Base-by-base conservation (phyloP, 495 filamentous ascomycete species). In the Penicillium cataractarum region DNA sequence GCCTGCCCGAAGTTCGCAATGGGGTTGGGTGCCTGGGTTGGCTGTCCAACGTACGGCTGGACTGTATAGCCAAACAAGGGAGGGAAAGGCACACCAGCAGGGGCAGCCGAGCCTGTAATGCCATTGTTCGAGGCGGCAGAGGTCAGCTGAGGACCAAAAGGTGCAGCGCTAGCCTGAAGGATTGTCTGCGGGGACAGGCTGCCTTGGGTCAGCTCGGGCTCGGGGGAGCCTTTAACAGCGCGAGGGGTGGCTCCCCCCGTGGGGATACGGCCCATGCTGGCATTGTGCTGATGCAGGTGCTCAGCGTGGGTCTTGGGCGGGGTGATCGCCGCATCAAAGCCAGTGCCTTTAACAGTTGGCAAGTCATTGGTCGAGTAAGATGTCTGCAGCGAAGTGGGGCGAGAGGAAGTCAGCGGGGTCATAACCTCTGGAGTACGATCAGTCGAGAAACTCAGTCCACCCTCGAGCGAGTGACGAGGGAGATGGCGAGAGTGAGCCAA, bases 281-380 rank as follows among this genome's bases (percentile, higher is more conserved):
- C 86, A 69, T 92, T 93, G 76, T 93, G 91, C 57, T 93, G 90
- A 58, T 93, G 90, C 61, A 93, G 84, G 70, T 92, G 87, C 71
- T 95, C 89, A 35, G 89, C 87, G 63, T 86, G 80, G 9, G 87
- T 85, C 63, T 87, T 90, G 3, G 80, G 75, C 19, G 81, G 77
- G 4, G 82, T 80, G 60, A 89, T 86, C 40, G 84, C 80, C 67
- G 76, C 70, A 50, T 77, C 76, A 70, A 74, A 68, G 39, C 76
- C 72, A 71, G 80, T 79, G 31, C 76, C 86, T 81, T 93, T 95
- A 65, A 92, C 79, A 1, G 93, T 96, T n/a, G 94, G 90, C 5
- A 97, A 78, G 67, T 97, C 95, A 71, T 88, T 91, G 22, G 92
- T 88, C 2, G 95, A 97, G 76, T 91, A 97, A 2, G 94, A 97